Evolutionary conservation across 2,329 filamentous ascomycete genomes (phyloP).

Genomic region (Colletotrichum zoysiae): DNA sequence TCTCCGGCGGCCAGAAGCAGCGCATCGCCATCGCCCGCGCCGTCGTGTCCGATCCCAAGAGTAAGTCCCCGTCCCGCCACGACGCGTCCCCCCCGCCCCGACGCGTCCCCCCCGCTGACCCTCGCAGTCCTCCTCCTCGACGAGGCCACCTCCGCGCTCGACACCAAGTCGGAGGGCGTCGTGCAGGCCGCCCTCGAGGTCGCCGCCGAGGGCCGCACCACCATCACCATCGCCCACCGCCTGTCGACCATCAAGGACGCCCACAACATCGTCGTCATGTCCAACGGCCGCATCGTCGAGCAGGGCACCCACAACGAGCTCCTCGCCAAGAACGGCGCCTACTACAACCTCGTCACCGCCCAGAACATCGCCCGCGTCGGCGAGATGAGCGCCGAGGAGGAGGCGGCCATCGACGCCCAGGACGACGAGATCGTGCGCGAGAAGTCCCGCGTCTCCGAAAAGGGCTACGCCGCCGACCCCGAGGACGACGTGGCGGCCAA

Average conservation of each 20-base stretch:
- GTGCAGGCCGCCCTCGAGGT: constrained; percentile 93
- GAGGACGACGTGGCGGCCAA: constrained; percentile 72
- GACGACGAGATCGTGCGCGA: constrained; percentile 65
- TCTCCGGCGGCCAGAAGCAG: constrained; percentile 97
- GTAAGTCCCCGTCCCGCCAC: constrained; percentile 49
- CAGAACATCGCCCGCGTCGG: constrained; percentile 81
- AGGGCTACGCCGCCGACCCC: constrained; percentile 64
- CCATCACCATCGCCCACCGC: constrained; percentile 95
- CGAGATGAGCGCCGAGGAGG: constrained; percentile 64
- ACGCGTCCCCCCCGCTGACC: constrained; percentile 42
- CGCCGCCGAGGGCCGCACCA: constrained; percentile 88
- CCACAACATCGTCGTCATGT: constrained; percentile 96
- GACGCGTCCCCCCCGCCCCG: constrained; percentile 16
- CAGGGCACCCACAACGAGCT: constrained; percentile 90
- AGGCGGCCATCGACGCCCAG: constrained; percentile 62
- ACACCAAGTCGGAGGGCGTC: constrained; percentile 94
- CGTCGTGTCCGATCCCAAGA: constrained; percentile 90
- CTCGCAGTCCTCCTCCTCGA: constrained; percentile 82
- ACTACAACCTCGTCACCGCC: constrained; percentile 87
- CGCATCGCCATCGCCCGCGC: constrained; percentile 94
- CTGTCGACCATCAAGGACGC: constrained; percentile 94
- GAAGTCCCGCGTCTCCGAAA: constrained; percentile 57
- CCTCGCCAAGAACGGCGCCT: constrained; percentile 77
- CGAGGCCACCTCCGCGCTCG: constrained; percentile 92
- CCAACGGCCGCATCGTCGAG: constrained; percentile 86